These are phyloP conservation scores for Lepidium africanum DNA, from an alignment of 345 rosid genomes.

Conservation along the genomic window DNA sequence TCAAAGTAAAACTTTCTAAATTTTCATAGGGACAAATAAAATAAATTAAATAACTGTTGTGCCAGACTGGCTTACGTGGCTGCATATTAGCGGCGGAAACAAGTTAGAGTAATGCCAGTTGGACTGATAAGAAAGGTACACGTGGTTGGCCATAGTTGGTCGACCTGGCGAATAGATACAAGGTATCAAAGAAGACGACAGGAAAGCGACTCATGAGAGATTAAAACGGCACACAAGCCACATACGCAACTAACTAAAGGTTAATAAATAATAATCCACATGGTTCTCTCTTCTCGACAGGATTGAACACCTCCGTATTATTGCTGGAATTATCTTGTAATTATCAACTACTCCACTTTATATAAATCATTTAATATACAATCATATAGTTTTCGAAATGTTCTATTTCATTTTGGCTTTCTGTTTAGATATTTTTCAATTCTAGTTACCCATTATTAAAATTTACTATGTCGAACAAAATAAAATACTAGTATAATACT, in stretches of 20 bases:
- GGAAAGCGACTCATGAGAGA: constrained; percentile 12
- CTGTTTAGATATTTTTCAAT: background rate
- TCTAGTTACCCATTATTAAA: background rate
- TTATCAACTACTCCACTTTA: constrained; percentile 2
- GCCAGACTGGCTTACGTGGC: constrained; percentile 13
- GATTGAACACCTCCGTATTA: background rate
- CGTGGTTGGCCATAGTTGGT: constrained; percentile 20
- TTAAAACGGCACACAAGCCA: constrained; percentile 23
- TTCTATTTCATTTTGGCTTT: constrained; percentile 9
- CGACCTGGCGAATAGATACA: constrained; percentile 3
- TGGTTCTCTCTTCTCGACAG: constrained; percentile 5
- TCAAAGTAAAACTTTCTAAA: background rate
- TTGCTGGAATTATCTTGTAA: background rate
- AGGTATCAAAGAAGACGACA: constrained; percentile 16
- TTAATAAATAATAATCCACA: constrained; percentile 6
- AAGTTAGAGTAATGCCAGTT: background rate
- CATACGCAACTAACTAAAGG: constrained; percentile 19
- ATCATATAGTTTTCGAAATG: background rate
- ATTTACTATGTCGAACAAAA: background rate
- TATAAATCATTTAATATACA: background rate
- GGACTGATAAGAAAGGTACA: constrained; percentile 15
- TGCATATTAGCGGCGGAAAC: background rate
- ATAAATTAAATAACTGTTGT: background rate
- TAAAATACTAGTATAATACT: background rate
- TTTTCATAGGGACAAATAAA: background rate